These are phyloP conservation scores for Paecilomyces formosus DNA, from an alignment of 2,329 filamentous ascomycete genomes.

Conservation along the genomic window DNA sequence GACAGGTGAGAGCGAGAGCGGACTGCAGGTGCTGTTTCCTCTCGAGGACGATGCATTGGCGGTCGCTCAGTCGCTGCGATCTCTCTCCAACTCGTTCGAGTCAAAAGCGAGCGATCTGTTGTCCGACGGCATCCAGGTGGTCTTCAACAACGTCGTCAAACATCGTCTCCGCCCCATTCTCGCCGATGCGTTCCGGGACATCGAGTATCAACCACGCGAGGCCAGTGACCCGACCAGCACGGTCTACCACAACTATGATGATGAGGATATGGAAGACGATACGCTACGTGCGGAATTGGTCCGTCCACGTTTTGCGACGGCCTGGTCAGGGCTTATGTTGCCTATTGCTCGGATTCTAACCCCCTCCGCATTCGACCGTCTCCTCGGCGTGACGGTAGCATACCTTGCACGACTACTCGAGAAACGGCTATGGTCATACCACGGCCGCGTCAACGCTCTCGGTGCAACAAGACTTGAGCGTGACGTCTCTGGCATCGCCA, in stretches of 20 bases:
- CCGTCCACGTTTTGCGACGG: slow-evolving; percentile 69
- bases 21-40: slow-evolving; percentile 63
- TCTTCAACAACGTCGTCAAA: slow-evolving; percentile 83
- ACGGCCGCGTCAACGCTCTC: slow-evolving; percentile 70
- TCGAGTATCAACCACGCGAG: slow-evolving; percentile 69
- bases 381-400: slow-evolving; percentile 65
- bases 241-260: slow-evolving; percentile 37
- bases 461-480: slow-evolving; percentile 78
- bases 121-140: slow-evolving; percentile 73
- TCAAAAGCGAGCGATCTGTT: slow-evolving; percentile 75
- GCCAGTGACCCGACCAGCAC: slow-evolving; percentile 30
- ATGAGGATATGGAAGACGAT: slow-evolving; percentile 18
- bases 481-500: slow-evolving; percentile 70
- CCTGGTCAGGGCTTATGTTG: slow-evolving; percentile 78
- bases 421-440: slow-evolving; percentile 76
- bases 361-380: slow-evolving; percentile 62
- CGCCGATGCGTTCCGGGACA: slow-evolving; percentile 81
- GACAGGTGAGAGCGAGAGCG: slow-evolving; percentile 16
- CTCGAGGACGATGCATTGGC: slow-evolving; percentile 67
- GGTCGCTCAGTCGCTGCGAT: slow-evolving; percentile 60
- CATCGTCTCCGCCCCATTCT: slow-evolving; percentile 76
- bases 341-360: slow-evolving; percentile 83
- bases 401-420: slow-evolving; percentile 75
- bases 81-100: slow-evolving; percentile 64
- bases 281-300: slow-evolving; percentile 56